Base-by-base conservation (phyloP, 108 stramenopile species). In the Pseudonitzschia pungens region DNA sequence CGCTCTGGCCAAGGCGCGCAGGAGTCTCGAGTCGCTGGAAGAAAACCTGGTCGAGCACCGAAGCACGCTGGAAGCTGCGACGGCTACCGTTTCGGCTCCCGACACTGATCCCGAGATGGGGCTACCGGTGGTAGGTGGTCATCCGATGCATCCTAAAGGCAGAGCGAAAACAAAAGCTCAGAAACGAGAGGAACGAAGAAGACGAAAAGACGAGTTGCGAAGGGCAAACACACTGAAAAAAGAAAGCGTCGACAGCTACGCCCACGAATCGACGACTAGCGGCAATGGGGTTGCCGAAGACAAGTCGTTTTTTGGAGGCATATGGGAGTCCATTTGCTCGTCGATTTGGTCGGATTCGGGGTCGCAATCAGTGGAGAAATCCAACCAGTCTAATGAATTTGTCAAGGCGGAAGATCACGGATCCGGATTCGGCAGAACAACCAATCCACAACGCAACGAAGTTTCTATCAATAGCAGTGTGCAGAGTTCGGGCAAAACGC, bases 11-110 rank as follows among this genome's bases (percentile, higher is more conserved):
- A 53, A 50, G 31, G 48, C 54, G 22, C 20, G 28, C 44, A 43
- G 24, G 57, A 36, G 50, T 50, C 59, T 72, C 26, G 20, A 43
- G 31, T 8, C 10, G 0, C 44, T 77, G 55, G 50, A 50, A 50
- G 29, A 0, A 22, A 40, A 71, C 8, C 21, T 71, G 14, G 56
- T 5, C 9, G 33, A 59, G 3, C 14, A 48, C 45, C 14, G 45
- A 48, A 48, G n/a, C n/a, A n/a, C n/a, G n/a, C n/a, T n/a, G n/a
- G n/a, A n/a, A n/a, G n/a, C 45, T 1, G 1, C 45, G 45, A 48
- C 1, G 45, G 45, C 45, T 10, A 11, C 45, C 1, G 1, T 48
- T 18, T 2, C 18, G 14, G 45, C 45, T 11, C 45, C 10, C 10
- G 18, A 2, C 45, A 48, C 18, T 4, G 45, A 48, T 18, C 45